Evolutionary conservation across 352 stramenopile genomes (phyloP).

Genomic region (Pythium vanterpoolii): DNA sequence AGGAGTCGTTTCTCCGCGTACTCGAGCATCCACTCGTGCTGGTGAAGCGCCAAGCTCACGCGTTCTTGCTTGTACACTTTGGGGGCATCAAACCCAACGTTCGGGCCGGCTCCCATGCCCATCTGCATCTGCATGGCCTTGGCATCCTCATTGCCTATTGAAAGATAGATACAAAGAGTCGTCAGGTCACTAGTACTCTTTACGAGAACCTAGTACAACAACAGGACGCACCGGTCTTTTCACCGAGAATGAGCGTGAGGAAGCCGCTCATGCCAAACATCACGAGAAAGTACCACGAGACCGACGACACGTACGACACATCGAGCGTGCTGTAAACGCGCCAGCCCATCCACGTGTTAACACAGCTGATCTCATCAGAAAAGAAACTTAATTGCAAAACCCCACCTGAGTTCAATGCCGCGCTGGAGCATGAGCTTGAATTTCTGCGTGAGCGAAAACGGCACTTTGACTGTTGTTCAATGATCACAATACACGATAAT

Average conservation of each 20-base stretch:
- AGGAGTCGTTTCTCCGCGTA: slow-evolving; percentile 83
- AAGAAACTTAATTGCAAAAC: not conserved
- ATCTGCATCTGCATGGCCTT: slow-evolving; percentile 93
- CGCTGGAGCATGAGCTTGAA: slow-evolving; percentile 99
- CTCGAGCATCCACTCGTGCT: slow-evolving; percentile 78
- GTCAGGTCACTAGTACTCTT: too few relatives aligned
- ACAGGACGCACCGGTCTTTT: slow-evolving; percentile 54
- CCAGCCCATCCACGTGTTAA: too few relatives aligned
- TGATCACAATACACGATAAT: not conserved
- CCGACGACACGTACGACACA: slow-evolving; percentile 96
- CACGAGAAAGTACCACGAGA: slow-evolving; percentile 99
- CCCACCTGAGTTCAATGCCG: slow-evolving; percentile 92
- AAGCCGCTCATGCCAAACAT: slow-evolving; percentile 98
- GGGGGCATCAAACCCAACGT: slow-evolving; percentile 87
- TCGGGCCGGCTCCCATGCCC: slow-evolving; percentile 82
- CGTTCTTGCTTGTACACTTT: slow-evolving; percentile 90
- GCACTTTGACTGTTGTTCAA: slow-evolving; percentile 88
- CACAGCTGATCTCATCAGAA: too few relatives aligned
- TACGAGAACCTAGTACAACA: slow-evolving; percentile 14
- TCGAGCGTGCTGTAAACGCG: slow-evolving; percentile 89
- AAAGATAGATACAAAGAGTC: not conserved
- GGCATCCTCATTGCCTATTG: slow-evolving; percentile 66
- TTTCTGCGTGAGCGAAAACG: slow-evolving; percentile 96
- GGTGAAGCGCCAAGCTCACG: slow-evolving; percentile 78
- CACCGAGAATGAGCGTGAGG: slow-evolving; percentile 94